Evolutionary conservation across 1,139 yeast species (phyloP).

Genomic region (Candida neerlandica): DNA sequence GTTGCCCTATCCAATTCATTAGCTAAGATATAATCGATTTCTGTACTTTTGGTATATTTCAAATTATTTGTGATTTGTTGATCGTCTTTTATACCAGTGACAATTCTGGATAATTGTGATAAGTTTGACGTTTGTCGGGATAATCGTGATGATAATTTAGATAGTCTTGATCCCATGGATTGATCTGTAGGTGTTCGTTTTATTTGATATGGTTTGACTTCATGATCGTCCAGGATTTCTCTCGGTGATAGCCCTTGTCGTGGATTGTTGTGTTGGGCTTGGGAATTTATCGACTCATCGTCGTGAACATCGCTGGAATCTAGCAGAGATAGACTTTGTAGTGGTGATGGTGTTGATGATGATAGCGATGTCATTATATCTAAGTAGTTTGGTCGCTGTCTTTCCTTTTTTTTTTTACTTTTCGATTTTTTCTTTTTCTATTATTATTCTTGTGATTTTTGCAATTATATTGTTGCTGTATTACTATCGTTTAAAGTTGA

Average conservation of each 20-base stretch:
- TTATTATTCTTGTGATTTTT: no score
- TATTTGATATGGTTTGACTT: background rate
- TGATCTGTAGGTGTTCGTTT: background rate
- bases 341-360: no score
- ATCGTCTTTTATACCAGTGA: background rate
- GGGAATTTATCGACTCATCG: no score
- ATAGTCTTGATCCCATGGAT: background rate
- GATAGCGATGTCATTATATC: no score
- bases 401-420: no score
- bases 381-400: no score
- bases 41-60: conserved; percentile 4
- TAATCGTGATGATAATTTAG: background rate
- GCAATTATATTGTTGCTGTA: no score
- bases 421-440: no score
- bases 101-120: background rate
- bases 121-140: background rate
- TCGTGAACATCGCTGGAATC: no score
- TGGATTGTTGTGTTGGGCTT: no score
- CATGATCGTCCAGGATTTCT: background rate
- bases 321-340: no score
- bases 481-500: no score
- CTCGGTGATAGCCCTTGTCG: background rate
- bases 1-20: conserved; percentile 22
- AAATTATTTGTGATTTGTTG: background rate
- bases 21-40: conserved; percentile 26